phyloP scores from a whole-genome alignment of 495 filamentous ascomycete genomes.

The Penicillium silybi region DNA sequence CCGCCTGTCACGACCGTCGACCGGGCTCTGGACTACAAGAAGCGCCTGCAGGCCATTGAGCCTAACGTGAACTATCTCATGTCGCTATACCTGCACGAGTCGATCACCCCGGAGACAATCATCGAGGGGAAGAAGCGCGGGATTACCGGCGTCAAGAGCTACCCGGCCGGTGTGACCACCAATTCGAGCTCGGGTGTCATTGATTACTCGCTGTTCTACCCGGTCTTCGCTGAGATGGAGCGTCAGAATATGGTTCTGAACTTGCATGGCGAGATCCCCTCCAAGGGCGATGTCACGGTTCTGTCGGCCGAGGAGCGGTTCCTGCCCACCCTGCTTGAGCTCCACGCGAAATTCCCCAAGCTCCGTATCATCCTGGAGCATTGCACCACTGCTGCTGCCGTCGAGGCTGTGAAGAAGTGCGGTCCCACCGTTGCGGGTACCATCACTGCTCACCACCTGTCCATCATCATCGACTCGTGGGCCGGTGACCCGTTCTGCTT shows the following conservation, averaged over 20 bases:
- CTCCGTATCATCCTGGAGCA: conserved; percentile 76
- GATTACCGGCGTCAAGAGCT: conserved; percentile 53
- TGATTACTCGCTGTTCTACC: conserved; percentile 65
- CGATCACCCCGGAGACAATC: conserved; percentile 75
- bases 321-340: conserved; percentile 66
- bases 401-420: conserved; percentile 70
- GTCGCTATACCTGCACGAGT: conserved; percentile 80
- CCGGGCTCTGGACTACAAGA: conserved; percentile 72
- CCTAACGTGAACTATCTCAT: conserved; percentile 78
- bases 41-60: conserved; percentile 60
- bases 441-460: conserved; percentile 78
- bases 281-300: conserved; percentile 55
- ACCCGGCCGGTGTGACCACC: conserved; percentile 68
- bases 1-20: conserved; percentile 74
- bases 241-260: conserved; percentile 60
- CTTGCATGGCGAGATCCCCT: conserved; percentile 58
- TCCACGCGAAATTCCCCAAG: conserved; percentile 73
- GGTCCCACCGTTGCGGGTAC: conserved; percentile 62
- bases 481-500: conserved; percentile 74
- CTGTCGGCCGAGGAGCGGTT: conserved; percentile 79
- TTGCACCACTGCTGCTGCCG: conserved; percentile 77
- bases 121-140: conserved; percentile 59
- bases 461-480: conserved; percentile 72
- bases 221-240: conserved; percentile 79
- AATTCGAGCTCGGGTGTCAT: conserved; percentile 81